Base-by-base conservation (phyloP, 306 rosid genomes). In the Citrullus colocynthis region DNA sequence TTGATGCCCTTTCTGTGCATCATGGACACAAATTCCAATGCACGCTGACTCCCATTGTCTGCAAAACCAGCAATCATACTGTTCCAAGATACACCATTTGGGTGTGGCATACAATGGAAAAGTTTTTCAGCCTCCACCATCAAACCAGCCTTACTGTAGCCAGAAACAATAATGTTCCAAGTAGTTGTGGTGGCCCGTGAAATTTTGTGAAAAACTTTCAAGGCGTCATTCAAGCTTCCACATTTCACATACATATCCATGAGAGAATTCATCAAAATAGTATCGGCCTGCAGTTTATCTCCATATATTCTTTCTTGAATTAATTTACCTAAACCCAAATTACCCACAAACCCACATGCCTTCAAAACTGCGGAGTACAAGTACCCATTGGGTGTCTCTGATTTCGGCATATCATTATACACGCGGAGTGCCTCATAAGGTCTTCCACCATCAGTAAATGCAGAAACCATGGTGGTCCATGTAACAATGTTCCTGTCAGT, bases 191-290 rank as follows among this genome's bases (percentile, higher is more conserved):
- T 90, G 70, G 85, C 85, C 78, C 74, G 39, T 16, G 75, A 80
- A 52, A 84, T 85, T 75, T 78, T 81, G 71, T 78, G 44, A 56
- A 94, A 94, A 76, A 90, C 95, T 49, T 62, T 84, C 70, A 76
- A 69, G 5, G 98, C 97, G 67, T 85, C 88, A 42, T 76, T 72
- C 91, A 90, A 84, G 81, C 81, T 88, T 67, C 92, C 91, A 88
- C 97, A 90, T 86, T 90, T 94, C 64, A 90, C 87, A 62, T 85
- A 92, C 98, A 94, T 89, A 71, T 92, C 97, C 95, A 94, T 82
- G 65, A 90, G 93, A 52, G 90, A 81, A 83, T 94, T 94, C 97
- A 92, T 87, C 87, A 94, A 75, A 86, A 88, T 92, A 42, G 84
- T 85, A 77, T 94, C 98, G 79, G 60, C 83, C 80, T 84, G 86